Evolutionary conservation across 2,329 filamentous ascomycete species (phyloP).

Genomic region (Monilinia vaccinii-corymbosi): DNA sequence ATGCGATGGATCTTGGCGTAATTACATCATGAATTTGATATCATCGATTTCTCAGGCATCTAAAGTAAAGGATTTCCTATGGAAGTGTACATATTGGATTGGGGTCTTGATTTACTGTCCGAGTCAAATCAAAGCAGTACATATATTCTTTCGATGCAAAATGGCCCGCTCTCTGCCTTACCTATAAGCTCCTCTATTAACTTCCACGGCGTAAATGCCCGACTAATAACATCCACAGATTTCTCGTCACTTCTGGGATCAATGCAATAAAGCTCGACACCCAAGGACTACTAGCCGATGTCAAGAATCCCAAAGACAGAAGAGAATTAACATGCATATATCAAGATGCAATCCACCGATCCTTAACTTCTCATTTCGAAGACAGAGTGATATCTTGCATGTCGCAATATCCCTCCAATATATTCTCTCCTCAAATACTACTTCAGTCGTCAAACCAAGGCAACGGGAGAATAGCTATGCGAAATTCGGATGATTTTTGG

Average conservation of each 20-base stretch:
- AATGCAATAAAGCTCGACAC: conserved; percentile 13
- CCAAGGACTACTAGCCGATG: conserved; percentile 11
- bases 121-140: too few relatives aligned
- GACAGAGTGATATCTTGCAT: conserved; percentile 16
- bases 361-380: conserved; percentile 9
- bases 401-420: conserved; percentile 11
- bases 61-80: too few relatives aligned
- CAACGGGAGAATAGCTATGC: neutral
- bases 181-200: neutral
- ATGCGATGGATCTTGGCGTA: neutral
- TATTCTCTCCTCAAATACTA: conserved; percentile 11
- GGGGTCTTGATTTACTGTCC: too few relatives aligned
- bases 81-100: too few relatives aligned
- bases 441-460: neutral
- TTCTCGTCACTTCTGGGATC: conserved; percentile 11
- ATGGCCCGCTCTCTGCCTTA: neutral
- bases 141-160: neutral
- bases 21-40: neutral
- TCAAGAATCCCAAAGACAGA: neutral
- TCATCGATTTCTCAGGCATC: neutral
- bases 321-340: conserved; percentile 9
- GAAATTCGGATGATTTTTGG: conserved; percentile 17
- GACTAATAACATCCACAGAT: neutral
- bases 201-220: neutral
- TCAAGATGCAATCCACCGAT: conserved; percentile 9